Conservation (phyloP, 164 flowering plant species). For the Pachysandra terminalis region DNA sequence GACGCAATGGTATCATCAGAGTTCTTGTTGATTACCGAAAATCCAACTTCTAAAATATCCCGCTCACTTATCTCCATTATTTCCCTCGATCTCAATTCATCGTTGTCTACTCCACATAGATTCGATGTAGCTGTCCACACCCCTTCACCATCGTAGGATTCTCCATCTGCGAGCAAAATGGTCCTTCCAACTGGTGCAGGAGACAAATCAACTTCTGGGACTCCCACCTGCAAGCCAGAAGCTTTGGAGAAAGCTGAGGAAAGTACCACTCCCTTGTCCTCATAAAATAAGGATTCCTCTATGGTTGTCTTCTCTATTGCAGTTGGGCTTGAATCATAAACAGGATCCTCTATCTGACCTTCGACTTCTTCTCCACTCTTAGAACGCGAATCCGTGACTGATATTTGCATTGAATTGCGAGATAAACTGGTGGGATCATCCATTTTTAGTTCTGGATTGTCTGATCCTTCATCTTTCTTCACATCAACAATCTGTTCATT, state of each 20-base stretch:
- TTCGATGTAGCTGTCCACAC: slow-evolving; percentile 12
- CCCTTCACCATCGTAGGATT: slow-evolving; percentile 19
- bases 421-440: slow-evolving; percentile 8
- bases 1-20: slow-evolving; percentile 6
- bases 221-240: slow-evolving; percentile 34
- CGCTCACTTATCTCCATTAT: slow-evolving; percentile 12
- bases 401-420: slow-evolving; percentile 7
- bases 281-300: slow-evolving; percentile 11
- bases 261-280: slow-evolving; percentile 15
- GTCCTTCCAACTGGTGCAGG: slow-evolving; percentile 13
- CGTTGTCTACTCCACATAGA: slow-evolving; percentile 21
- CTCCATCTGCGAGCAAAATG: slow-evolving; percentile 16
- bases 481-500: slow-evolving; percentile 11
- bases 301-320: slow-evolving; percentile 23
- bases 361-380: slow-evolving; percentile 18
- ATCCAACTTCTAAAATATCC: slow-evolving; percentile 11
- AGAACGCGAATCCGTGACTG: not conserved
- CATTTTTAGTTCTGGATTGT: not conserved
- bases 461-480: slow-evolving; percentile 9
- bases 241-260: slow-evolving; percentile 31
- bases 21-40: slow-evolving; percentile 7
- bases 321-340: slow-evolving; percentile 70
- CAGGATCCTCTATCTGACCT: slow-evolving; percentile 45
- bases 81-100: slow-evolving; percentile 19
- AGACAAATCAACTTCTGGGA: slow-evolving; percentile 25